Base-by-base conservation (phyloP, 2,329 filamentous ascomycete genomes). In the Beauveria scarabaeidicola region DNA sequence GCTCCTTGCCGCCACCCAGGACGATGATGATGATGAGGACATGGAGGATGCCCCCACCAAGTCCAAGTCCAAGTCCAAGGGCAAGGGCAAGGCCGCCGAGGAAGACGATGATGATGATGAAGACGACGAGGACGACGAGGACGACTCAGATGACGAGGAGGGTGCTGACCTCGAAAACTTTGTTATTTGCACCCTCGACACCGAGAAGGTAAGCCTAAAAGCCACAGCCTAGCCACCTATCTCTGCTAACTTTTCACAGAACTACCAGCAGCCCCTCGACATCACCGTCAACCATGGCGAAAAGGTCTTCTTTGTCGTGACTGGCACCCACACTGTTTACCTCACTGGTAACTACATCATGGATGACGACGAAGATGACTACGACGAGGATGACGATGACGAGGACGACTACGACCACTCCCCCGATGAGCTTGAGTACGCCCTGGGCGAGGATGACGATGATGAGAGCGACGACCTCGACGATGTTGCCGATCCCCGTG, bases 311-410 rank as follows among this genome's bases (percentile, higher is more conserved):
- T 97, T 99, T 80, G 84, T 89, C 71, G 91, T 96, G 65, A 86
- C 84, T 63, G 94, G 94, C 68, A 94, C 90, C 63, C 91, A 97
- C 81, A 85, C 89, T 64, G 81, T 99, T 70, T 94, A 88, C 78
- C 84, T 99, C 62, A 97, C 93, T 63, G 94, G 94, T 68, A 99
- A 99, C 84, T 97, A 96, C 76, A 83, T 99, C 66, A 84, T 94
- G 70, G 83, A 88, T 51, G 82, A 87, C 54, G 81, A 82, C 51
- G 81, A 83, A 52, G 82, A 83, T 53, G 82, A 84, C 21, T 81
- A 84, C 47, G 79, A 84, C 21, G 83, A 85, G 19, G 82, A 85
- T 47, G 85, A 88, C 15, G 44, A 47, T 8, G 82, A 86, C 53
- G 84, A 87, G 61, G 84, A 86, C 61, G 88, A 91, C 61, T 94